These are phyloP conservation scores for Beta vulgaris DNA, from an alignment of 148 eudicot genomes.

Conservation along the genomic window DNA sequence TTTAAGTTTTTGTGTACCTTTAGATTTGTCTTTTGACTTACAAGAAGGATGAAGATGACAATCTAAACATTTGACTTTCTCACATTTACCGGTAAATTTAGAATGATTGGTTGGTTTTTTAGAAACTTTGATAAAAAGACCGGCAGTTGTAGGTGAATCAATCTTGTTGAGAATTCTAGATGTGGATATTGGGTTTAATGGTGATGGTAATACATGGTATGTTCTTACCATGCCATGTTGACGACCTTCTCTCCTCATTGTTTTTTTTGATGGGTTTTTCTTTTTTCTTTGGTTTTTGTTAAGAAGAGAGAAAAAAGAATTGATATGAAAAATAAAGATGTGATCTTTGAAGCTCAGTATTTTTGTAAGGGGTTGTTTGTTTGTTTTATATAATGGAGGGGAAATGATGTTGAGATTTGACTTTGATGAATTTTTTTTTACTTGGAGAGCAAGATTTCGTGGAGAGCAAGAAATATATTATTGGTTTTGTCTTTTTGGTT, in stretches of 20 bases:
- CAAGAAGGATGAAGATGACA: conserved; percentile 47
- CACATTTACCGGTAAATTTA: conserved; percentile 72
- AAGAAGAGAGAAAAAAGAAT: not conserved
- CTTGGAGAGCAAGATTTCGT: conserved; percentile 19
- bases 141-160: conserved; percentile 45
- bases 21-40: conserved; percentile 58
- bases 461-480: not conserved
- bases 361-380: not conserved
- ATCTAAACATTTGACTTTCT: conserved; percentile 33
- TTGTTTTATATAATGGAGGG: not conserved
- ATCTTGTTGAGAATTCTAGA: conserved; percentile 31
- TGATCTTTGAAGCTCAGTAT: not conserved
- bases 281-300: not conserved
- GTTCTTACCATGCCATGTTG: conserved; percentile 68
- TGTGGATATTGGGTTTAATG: conserved; percentile 19
- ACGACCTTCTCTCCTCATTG: conserved; percentile 74
- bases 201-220: conserved; percentile 26
- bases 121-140: conserved; percentile 54
- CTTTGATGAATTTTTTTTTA: not conserved
- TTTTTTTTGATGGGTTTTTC: not conserved
- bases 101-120: conserved; percentile 80
- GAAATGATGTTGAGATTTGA: not conserved
- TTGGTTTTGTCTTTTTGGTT: too few relatives aligned
- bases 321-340: not conserved
- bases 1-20: conserved; percentile 46